Conservation (phyloP, 306 rosid genomes). For the Luffa aegyptiaca region DNA sequence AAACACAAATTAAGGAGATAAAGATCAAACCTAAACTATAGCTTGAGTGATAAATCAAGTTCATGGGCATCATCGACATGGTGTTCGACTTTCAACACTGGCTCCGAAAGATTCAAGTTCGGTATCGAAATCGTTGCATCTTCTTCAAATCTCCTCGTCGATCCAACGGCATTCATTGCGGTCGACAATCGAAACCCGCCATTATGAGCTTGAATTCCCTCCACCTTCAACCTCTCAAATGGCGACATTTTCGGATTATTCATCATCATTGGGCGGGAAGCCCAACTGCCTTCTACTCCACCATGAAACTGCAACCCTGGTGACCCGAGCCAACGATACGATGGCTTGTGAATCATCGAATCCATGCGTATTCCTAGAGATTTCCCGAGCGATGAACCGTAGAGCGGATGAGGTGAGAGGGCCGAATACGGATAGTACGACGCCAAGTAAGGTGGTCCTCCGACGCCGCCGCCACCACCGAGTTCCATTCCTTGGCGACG, state of each 20-base stretch:
- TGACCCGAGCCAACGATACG: slow-evolving; percentile 11
- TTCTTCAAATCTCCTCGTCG: not conserved
- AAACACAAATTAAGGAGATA: not conserved
- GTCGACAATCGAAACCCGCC: not conserved
- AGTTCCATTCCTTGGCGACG: slow-evolving; percentile 35
- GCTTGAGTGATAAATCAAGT: slow-evolving; percentile 49
- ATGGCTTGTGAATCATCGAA: slow-evolving; percentile 53
- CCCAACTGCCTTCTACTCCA: not conserved
- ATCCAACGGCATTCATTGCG: not conserved
- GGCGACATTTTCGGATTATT: not conserved
- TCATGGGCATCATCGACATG: not conserved
- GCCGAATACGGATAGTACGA: slow-evolving; percentile 26
- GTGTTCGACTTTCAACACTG: not conserved
- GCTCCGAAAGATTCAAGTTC: not conserved
- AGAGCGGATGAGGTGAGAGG: slow-evolving; percentile 13
- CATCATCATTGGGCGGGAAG: not conserved
- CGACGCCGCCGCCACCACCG: not conserved
- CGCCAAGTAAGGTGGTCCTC: not conserved
- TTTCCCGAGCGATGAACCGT: slow-evolving; percentile 27
- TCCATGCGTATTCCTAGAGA: slow-evolving; percentile 49
- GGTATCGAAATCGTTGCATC: not conserved
- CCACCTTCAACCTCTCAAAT: not conserved
- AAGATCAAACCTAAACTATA: slow-evolving; percentile 13
- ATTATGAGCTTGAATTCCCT: not conserved
- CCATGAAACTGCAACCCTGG: not conserved